Percentiles rank a stretch among this genome's conserved stretches.
Evolutionary conservation across 345 rosid species (phyloP).

Genomic region (Heritiera fomes): DNA sequence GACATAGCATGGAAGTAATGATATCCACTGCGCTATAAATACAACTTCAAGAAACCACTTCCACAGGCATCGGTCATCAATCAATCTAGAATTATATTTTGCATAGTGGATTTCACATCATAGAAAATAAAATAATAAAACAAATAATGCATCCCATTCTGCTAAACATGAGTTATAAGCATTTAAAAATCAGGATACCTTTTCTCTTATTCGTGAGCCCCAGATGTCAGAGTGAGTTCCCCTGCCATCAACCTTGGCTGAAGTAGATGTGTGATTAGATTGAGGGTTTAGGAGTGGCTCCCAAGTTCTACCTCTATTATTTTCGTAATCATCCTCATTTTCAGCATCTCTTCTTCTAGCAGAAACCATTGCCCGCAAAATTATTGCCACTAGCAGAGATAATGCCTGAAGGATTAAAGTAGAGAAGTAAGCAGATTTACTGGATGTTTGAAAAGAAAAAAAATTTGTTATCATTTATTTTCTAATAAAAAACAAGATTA

Average conservation of each 20-base stretch:
- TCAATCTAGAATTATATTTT: background rate
- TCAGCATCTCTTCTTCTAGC: constrained; percentile 43
- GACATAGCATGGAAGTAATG: background rate
- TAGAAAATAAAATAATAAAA: background rate
- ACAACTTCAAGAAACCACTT: background rate
- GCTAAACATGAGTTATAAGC: background rate
- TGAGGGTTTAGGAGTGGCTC: constrained; percentile 76
- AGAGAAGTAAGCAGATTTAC: background rate
- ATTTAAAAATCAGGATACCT: constrained; percentile 45
- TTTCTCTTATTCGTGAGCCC: constrained; percentile 80
- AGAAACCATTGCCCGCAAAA: constrained; percentile 75
- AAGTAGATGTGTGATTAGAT: constrained; percentile 56
- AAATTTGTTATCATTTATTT: background rate
- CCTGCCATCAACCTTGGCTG: constrained; percentile 41
- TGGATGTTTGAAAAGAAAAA: background rate
- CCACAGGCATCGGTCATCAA: background rate
- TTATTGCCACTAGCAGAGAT: constrained; percentile 63
- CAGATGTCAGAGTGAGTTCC: constrained; percentile 54
- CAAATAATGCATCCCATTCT: background rate
- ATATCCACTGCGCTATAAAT: background rate
- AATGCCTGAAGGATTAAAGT: constrained; percentile 49
- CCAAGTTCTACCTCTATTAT: constrained; percentile 53
- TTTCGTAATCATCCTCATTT: constrained; percentile 64
- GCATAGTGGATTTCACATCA: background rate
- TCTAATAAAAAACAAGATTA: background rate